Base-by-base conservation (phyloP, 345 rosid species). In the Pistacia vera region DNA sequence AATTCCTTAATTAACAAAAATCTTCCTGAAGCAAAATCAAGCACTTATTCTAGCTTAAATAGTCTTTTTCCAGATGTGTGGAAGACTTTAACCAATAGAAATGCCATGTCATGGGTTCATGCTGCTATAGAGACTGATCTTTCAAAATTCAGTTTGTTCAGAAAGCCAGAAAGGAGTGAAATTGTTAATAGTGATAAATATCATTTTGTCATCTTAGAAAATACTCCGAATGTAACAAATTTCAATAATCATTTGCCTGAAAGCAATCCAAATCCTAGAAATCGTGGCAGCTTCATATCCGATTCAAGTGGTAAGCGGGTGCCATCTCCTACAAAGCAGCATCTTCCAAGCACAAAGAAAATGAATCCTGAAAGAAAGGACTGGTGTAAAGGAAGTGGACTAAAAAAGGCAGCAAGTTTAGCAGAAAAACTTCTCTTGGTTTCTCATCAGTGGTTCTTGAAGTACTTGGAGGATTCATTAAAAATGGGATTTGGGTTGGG, bases 381-480 rank as follows among this genome's bases (percentile, higher is more conserved):
- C 17, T 36, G 71, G 63, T 28, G 52, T n/a, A 78, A 63, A 44
- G 77, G 79, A 81, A 77, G 54, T 22, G 78, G 78, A 59, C 55
- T 85, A 51, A 82, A 76, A n/a, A 80, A 82, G 80, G 71, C 85
- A 1, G 78, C 75, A 65, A 68, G 64, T 80, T 57, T 88, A 78
- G 86, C 78, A 1, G 84, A 86, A 12, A 83, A 84, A 79, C 79
- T 88, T 62, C 70, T 84, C 12, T 30, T 68, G 71, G 84, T 79
- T 82, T 84, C 84, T 9, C 77, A 79, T 58, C 74, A 84, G 48
- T 88, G 91, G 89, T 86, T 88, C 81, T 75, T 86, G 72, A 79
- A 81, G 66, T 84, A 84, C 75, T 79, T 86, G 73, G 91, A 84
- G 79, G 75, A 70, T 68, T 79, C 85, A 57, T 67, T 88, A 28